A percentile compares a stretch with the other conserved stretches of the same genome.
Evolutionary conservation across 1,139 yeast genomes (phyloP).

Genomic region (Trichomonascaceae sp.): DNA sequence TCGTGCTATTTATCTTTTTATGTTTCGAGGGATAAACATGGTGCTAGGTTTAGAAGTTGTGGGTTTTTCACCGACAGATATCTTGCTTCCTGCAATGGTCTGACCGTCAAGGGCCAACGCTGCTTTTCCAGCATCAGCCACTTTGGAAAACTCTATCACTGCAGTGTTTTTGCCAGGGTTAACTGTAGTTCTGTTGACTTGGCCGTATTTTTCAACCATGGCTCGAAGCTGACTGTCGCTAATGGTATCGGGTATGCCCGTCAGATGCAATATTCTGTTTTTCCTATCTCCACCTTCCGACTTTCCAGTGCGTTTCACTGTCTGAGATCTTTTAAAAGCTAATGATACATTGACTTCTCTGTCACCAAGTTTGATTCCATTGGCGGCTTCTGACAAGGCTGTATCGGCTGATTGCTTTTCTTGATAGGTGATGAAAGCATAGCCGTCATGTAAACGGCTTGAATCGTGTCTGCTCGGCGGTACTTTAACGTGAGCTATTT

Average conservation of each 20-base stretch:
- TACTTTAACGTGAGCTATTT: constrained; percentile 37
- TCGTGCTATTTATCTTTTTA: constrained; percentile 8
- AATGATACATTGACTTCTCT: constrained; percentile 21
- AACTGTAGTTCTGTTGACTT: constrained; percentile 45
- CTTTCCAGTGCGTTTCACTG: constrained; percentile 5
- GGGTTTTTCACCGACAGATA: constrained; percentile 7
- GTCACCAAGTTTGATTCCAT: constrained; percentile 19
- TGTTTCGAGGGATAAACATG: constrained; percentile 19
- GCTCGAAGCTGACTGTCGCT: constrained; percentile 24
- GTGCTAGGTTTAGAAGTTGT: constrained; percentile 12
- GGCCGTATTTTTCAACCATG: constrained; percentile 40
- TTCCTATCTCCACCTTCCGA: constrained; percentile 9
- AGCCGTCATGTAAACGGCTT: constrained; percentile 31
- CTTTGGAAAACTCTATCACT: constrained; percentile 44
- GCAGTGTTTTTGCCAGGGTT: constrained; percentile 49
- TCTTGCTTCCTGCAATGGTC: constrained; percentile 5
- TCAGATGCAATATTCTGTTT: constrained; percentile 22
- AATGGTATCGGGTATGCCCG: constrained; percentile 26
- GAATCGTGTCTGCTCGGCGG: constrained; percentile 21
- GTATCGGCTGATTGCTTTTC: constrained; percentile 24
- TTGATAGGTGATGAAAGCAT: constrained; percentile 29
- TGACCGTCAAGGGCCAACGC: constrained; percentile 44
- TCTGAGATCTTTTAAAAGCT: constrained; percentile 12
- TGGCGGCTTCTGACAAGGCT: constrained; percentile 19
- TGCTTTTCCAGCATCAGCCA: constrained; percentile 53